Evolutionary conservation across 2,329 filamentous ascomycete genomes (phyloP), one percentile per base, ranked within the genome.

Genomic region (Xylariaceae sp.): DNA sequence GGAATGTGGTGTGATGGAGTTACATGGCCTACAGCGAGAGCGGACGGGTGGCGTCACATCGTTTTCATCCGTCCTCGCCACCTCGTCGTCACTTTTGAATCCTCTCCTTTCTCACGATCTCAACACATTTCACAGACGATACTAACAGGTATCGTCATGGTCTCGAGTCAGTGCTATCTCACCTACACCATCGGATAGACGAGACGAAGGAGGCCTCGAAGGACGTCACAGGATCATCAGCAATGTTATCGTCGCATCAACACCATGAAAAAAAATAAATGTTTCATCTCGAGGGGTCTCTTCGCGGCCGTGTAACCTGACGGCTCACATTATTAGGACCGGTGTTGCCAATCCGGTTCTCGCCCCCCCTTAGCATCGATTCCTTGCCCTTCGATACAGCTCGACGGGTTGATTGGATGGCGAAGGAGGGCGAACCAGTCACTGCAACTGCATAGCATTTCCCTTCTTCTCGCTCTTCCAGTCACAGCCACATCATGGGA

Each of bases 171-270:
- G n/a, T 30, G 23, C 4, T 5, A 30, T 30, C 23, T 30, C 23
- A 30, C 23, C 23, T 30, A 30, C 23, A 30, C 23, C 23, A 30
- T 4, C 23, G 23, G 23, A 30, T 30, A 30, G 23, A 30, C 17
- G 17, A 30, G 5, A 5, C 23, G 1, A 30, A 10, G 11, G 47
- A 30, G 47, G 54, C 54, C 51, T 18, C 54, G 41, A 53, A 49
- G 53, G 51, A 4, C 9, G 56, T 61, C 61, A 63, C 59, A 57
- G 39, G 61, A 59, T 35, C 59, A 61, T 52, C 53, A 30, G 23
- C 23, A 30, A 30, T 30, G 23, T 30, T 30, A 17, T 34, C 34
- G 18, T 37, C 49, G 53, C 41, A 34, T 54, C 47, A 17, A 17
- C 41, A n/a, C 41, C 35, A 23, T n/a, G 23, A 39, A 13, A 41